Evolutionary conservation across 495 filamentous ascomycete species (phyloP), one percentile per base, ranked within the genome.

Genomic region (Talaromyces wortmannii): DNA sequence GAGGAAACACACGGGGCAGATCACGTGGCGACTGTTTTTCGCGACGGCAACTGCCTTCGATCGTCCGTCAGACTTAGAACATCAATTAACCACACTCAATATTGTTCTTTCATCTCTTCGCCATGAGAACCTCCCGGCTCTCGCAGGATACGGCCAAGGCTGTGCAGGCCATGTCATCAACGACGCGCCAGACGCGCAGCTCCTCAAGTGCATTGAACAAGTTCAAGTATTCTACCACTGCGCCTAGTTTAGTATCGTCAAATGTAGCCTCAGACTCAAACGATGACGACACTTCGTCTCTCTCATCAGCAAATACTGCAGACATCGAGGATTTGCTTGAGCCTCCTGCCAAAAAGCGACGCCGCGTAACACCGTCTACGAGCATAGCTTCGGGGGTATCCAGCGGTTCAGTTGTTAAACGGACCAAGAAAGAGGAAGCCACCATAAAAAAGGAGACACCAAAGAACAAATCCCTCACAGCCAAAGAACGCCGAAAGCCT

Each of bases 311-410:
- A 7, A 51, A 67, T 50, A 75, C 75, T 2, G 57, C 66, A 11
- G 86, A 90, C 58, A 87, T 87, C 57, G 85, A 89, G 72, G 85
- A 88, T 66, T 67, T 79, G n/a, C 58, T 82, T 48, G 69, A 68
- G 31, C 64, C 72, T 0, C 59, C 67, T 7, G 31, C 65, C 10
- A 80, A 75, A 62, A 83, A 80, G 63, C 82, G 74, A 46, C 87
- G 80, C 59, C 73, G 74, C 55, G 68, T 56, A 10, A 23, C 49
- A 7, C 48, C 55, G 18, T 50, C 54, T 6, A 49, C 59, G 5
- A 68, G 66, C 6, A 61, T 62, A 10, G 58, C 44, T 30, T 36
- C 16, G 11, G 10, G 12, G 17, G 18, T 29, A 11, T 30, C 36
- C 56, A 56, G 57, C 16, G 12, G 30, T 45, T 3, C 42, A 8